phyloP scores from a whole-genome alignment of 2,329 filamentous ascomycete species.

The Fusarium papillatum region DNA sequence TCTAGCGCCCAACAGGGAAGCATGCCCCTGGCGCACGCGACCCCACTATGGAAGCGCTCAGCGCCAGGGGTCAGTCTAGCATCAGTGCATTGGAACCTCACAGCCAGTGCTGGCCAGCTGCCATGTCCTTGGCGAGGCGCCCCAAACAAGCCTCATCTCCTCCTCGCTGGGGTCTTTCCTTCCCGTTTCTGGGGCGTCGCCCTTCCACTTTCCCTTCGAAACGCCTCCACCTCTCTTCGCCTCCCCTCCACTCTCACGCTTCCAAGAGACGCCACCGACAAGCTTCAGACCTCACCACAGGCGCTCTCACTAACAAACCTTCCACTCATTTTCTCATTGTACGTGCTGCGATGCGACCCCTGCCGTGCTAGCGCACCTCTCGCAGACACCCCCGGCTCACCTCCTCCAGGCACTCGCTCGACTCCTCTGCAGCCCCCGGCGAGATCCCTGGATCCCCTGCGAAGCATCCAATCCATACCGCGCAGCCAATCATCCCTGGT shows the following conservation, averaged over 20 bases:
- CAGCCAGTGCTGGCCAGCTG: slow-evolving; percentile 31
- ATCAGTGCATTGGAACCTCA: slow-evolving; percentile 9
- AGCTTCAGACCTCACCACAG: slow-evolving; percentile 1
- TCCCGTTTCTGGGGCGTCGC: slow-evolving; percentile 11
- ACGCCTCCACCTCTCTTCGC: slow-evolving; percentile 16
- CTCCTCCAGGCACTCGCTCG: slow-evolving; percentile 26
- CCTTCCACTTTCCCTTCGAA: slow-evolving; percentile 33
- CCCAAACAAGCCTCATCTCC: slow-evolving; percentile 46
- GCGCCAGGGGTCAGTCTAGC: slow-evolving; percentile 35
- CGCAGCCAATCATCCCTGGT: slow-evolving; percentile 37
- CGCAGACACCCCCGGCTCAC: slow-evolving; percentile 26
- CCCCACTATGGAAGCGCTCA: slow-evolving; percentile 21
- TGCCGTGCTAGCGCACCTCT: slow-evolving; percentile 10
- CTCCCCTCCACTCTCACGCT: slow-evolving; percentile 3
- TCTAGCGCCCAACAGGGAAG: slow-evolving; percentile 26
- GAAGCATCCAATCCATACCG: slow-evolving; percentile 41
- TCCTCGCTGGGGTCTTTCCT: slow-evolving; percentile 16
- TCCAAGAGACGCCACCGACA: slow-evolving; percentile 4
- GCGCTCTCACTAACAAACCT: slow-evolving; percentile 18
- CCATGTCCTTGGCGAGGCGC: slow-evolving; percentile 26
- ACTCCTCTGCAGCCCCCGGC: slow-evolving; percentile 17
- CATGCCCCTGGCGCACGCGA: slow-evolving; percentile 10
- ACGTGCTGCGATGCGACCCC: slow-evolving; percentile 1
- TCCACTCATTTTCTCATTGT: slow-evolving; percentile 19
- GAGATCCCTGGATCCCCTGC: slow-evolving; percentile 35